Conservation (phyloP, 768 basidiomycete genomes). For the Xerocomellus dryophilus region DNA sequence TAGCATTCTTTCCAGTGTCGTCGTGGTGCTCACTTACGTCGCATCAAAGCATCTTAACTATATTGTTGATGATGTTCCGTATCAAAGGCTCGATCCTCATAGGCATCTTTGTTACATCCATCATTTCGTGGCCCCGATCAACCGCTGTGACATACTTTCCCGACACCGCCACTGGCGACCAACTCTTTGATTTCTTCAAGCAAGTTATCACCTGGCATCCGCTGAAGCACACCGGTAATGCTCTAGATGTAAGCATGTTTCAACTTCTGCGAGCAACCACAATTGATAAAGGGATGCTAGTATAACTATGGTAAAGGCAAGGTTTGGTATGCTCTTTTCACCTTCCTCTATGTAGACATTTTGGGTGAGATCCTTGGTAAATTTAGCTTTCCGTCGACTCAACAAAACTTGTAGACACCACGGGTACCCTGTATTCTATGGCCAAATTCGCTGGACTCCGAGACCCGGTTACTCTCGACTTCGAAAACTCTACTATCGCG, state of each 20-base stretch:
- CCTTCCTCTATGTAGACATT: constrained; percentile 88
- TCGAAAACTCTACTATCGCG: constrained; percentile 78
- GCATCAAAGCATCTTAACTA: constrained; percentile 58
- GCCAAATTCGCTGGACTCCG: constrained; percentile 88
- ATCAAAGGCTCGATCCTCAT: constrained; percentile 79
- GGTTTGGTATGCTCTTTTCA: constrained; percentile 86
- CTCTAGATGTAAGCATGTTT: constrained; percentile 51
- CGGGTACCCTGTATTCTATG: constrained; percentile 85
- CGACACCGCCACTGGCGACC: constrained; percentile 62
- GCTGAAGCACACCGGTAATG: constrained; percentile 59
- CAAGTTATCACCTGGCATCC: constrained; percentile 75
- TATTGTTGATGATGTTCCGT: constrained; percentile 80
- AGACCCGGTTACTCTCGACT: constrained; percentile 80
- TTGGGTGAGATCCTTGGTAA: constrained; percentile 46
- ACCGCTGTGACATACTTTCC: constrained; percentile 83
- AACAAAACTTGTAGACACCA: constrained; percentile 32
- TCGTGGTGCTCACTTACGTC: neutral
- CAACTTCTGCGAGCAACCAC: neutral
- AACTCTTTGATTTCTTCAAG: constrained; percentile 81
- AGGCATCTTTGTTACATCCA: constrained; percentile 79
- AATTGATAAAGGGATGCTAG: constrained; percentile 32
- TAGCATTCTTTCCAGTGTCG: neutral
- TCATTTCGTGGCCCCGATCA: constrained; percentile 86
- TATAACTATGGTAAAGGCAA: constrained; percentile 56
- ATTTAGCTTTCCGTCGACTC: neutral